phyloP scores from a whole-genome alignment of 176 grass and related monocot genomes.

The Lolium rigidum region DNA sequence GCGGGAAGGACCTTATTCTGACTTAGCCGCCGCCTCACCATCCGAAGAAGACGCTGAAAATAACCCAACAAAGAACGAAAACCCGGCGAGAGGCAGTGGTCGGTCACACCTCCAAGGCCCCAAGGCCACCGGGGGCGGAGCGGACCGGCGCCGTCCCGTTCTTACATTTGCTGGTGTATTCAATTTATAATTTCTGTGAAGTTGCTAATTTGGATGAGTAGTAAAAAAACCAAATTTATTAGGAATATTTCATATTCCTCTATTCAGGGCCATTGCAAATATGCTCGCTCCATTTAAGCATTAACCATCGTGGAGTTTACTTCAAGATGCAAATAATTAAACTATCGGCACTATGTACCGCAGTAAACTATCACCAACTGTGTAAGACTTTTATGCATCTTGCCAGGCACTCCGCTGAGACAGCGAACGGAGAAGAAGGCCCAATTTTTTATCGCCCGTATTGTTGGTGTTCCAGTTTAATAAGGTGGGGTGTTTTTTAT shows the following conservation, averaged over 20 bases:
- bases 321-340: not conserved
- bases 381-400: not conserved
- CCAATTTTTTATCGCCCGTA: not conserved
- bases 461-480: conserved; percentile 4
- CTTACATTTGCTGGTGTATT: no score
- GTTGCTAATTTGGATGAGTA: not conserved
- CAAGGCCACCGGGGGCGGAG: no score
- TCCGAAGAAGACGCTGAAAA: no score
- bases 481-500: not conserved
- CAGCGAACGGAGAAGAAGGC: not conserved
- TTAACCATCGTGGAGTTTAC: not conserved
- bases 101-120: no score
- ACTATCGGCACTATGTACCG: not conserved
- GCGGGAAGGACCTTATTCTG: no score
- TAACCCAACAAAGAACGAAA: no score
- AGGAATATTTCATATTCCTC: not conserved
- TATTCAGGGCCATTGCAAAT: not conserved
- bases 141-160: no score
- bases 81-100: no score
- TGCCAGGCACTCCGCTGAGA: not conserved
- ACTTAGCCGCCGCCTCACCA: no score
- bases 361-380: not conserved
- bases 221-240: not conserved
- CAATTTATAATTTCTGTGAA: not conserved
- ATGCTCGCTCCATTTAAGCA: not conserved